Conservation (phyloP, 306 rosid genomes). For the Betula pendula region DNA sequence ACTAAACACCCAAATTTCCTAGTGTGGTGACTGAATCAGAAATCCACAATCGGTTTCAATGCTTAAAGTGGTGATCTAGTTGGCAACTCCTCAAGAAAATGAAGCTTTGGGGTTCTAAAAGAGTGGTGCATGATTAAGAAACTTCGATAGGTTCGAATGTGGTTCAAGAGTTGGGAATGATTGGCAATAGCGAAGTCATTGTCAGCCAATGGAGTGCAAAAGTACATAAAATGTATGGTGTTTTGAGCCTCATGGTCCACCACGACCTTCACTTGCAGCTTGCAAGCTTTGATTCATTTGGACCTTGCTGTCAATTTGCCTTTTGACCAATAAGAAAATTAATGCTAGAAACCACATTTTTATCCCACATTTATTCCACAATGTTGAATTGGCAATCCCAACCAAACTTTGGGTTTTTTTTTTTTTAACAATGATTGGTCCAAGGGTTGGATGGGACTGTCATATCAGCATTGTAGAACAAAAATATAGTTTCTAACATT, state of each 20-base stretch:
- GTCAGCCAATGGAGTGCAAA: constrained; percentile 21
- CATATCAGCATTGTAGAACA: no score
- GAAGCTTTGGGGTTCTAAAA: constrained; percentile 31
- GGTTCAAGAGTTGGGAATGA: constrained; percentile 13
- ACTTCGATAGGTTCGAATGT: background rate
- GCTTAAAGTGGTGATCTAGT: constrained; percentile 28
- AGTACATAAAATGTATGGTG: background rate
- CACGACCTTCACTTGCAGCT: background rate
- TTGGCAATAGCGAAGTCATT: constrained; percentile 35
- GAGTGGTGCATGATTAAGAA: constrained; percentile 10
- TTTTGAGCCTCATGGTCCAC: constrained; percentile 2
- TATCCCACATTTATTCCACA: no score
- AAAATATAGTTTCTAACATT: no score
- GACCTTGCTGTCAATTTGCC: background rate
- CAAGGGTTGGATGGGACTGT: no score
- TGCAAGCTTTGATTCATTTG: background rate
- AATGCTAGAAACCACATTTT: no score
- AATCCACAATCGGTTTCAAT: constrained; percentile 33
- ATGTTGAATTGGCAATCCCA: no score
- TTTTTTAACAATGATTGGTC: no score
- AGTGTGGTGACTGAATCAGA: constrained; percentile 17
- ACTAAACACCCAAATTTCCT: constrained; percentile 31
- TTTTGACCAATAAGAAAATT: background rate
- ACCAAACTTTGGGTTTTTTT: no score
- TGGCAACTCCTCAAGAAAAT: constrained; percentile 1